Evolutionary conservation across 805 yeast species (phyloP).

Genomic region (Sugiyamaella qingdaonensis): DNA sequence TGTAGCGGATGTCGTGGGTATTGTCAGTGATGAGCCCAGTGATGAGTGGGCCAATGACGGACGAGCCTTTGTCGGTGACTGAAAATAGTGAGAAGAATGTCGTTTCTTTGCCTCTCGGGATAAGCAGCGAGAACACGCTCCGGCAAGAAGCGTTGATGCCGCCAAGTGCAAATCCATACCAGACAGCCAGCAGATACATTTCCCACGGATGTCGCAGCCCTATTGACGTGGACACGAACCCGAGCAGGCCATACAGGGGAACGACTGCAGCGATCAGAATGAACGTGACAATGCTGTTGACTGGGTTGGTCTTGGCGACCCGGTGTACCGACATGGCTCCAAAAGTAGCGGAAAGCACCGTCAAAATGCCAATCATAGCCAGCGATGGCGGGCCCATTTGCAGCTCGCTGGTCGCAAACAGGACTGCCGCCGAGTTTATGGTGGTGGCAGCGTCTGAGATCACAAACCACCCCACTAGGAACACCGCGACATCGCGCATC

Average conservation of each 20-base stretch:
- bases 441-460: slow-evolving; percentile 73
- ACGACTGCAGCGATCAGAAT: slow-evolving; percentile 61
- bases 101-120: slow-evolving; percentile 72
- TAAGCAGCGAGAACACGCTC: slow-evolving; percentile 60
- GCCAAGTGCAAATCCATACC: slow-evolving; percentile 76
- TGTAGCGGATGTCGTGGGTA: slow-evolving; percentile 69
- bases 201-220: slow-evolving; percentile 65
- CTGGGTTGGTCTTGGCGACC: slow-evolving; percentile 41
- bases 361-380: slow-evolving; percentile 59
- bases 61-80: slow-evolving; percentile 77
- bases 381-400: slow-evolving; percentile 64
- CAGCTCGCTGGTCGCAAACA: slow-evolving; percentile 68
- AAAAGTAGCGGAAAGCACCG: slow-evolving; percentile 61
- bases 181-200: slow-evolving; percentile 62
- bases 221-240: slow-evolving; percentile 50
- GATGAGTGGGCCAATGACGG: slow-evolving; percentile 66
- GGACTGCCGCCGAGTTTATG: slow-evolving; percentile 71
- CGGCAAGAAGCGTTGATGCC: slow-evolving; percentile 68
- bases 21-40: slow-evolving; percentile 69
- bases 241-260: slow-evolving; percentile 68
- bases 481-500: slow-evolving; percentile 61
- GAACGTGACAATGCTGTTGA: slow-evolving; percentile 46
- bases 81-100: slow-evolving; percentile 72
- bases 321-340: slow-evolving; percentile 54
- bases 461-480: slow-evolving; percentile 70